A percentile compares a stretch with the other conserved stretches of the same genome.
Evolutionary conservation across 2,329 filamentous ascomycete species (phyloP).

Genomic region (Onygenales sp.): DNA sequence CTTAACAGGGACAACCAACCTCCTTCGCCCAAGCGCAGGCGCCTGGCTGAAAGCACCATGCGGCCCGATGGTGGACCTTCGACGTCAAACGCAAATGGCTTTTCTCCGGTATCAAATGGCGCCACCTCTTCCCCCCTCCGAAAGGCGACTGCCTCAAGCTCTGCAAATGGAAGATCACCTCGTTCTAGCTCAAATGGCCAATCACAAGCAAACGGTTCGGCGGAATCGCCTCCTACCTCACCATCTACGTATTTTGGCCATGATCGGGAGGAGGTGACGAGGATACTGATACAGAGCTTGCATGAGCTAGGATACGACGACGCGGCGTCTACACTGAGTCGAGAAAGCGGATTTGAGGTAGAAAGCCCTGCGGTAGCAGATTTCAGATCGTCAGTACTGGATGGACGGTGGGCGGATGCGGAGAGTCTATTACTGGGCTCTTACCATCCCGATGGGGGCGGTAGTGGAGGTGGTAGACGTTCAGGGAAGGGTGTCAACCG

Average conservation of each 20-base stretch:
- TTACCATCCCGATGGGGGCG: constrained; percentile 33
- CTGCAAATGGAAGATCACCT: constrained; percentile 47
- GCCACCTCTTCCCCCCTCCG: constrained; percentile 35
- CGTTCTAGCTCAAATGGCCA: constrained; percentile 28
- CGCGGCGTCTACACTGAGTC: constrained; percentile 64
- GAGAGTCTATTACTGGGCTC: constrained; percentile 63
- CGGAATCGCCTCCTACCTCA: constrained; percentile 19
- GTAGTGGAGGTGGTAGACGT: constrained; percentile 29
- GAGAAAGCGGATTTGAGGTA: constrained; percentile 77
- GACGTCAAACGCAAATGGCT: constrained; percentile 45
- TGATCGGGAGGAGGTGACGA: constrained; percentile 82
- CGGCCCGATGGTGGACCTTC: constrained; percentile 47
- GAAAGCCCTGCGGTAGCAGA: constrained; percentile 80
- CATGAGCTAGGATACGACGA: constrained; percentile 76
- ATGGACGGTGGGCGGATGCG: constrained; percentile 75
- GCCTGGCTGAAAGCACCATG: constrained; percentile 49
- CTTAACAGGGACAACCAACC: constrained; percentile 19
- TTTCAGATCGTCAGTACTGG: constrained; percentile 70
- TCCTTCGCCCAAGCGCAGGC: constrained; percentile 48
- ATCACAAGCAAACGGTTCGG: constrained; percentile 30
- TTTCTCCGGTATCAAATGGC: constrained; percentile 49
- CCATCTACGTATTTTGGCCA: constrained; percentile 64
- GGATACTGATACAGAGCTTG: constrained; percentile 84
- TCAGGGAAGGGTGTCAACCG: constrained; percentile 11
- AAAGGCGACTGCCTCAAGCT: constrained; percentile 38